Evolutionary conservation across 208 protist genomes (phyloP).

Genomic region (Crithidia bombi): DNA sequence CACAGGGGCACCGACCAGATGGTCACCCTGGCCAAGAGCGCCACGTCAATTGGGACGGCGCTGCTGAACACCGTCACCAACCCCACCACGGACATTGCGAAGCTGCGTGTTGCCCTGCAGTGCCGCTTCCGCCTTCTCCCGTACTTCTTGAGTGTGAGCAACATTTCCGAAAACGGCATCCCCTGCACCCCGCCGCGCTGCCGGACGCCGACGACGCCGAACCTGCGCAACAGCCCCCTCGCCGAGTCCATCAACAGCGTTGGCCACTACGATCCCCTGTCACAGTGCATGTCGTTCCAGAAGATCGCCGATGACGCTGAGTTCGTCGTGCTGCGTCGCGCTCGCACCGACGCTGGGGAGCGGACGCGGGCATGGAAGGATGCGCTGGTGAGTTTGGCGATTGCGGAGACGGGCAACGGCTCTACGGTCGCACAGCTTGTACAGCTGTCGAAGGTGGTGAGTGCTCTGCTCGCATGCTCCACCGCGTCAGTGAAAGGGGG

Average conservation of each 20-base stretch:
- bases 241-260: constrained; percentile 59
- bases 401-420: constrained; percentile 44
- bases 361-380: constrained; percentile 49
- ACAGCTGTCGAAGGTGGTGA: constrained; percentile 70
- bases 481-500: constrained; percentile 34
- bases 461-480: constrained; percentile 59
- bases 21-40: constrained; percentile 69
- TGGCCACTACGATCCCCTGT: constrained; percentile 68
- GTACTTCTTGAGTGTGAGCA: constrained; percentile 72
- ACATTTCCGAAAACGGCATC: constrained; percentile 47
- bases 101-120: constrained; percentile 56
- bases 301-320: constrained; percentile 66
- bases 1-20: constrained; percentile 64
- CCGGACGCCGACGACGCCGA: constrained; percentile 43
- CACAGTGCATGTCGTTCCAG: constrained; percentile 64
- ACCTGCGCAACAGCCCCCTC: constrained; percentile 58
- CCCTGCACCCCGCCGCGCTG: constrained; percentile 44
- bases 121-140: constrained; percentile 77
- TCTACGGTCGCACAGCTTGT: constrained; percentile 59
- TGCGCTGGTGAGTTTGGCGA: constrained; percentile 44
- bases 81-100: constrained; percentile 38
- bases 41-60: constrained; percentile 42
- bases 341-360: constrained; percentile 37
- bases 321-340: constrained; percentile 57
- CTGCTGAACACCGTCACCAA: constrained; percentile 49